Conservation (phyloP, 495 filamentous ascomycete genomes). For the Penicillium nucicola region DNA sequence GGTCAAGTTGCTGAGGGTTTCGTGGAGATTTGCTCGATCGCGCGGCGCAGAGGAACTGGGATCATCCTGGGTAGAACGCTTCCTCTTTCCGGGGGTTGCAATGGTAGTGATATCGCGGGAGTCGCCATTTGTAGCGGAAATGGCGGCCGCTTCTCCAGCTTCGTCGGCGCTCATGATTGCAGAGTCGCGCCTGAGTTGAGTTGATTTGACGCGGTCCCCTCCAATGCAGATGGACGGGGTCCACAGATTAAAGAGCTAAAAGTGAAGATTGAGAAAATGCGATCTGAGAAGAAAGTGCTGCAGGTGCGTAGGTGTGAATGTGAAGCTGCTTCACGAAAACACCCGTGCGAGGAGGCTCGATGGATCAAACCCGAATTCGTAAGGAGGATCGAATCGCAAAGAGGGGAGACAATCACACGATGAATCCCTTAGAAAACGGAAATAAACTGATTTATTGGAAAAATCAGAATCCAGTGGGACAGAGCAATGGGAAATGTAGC, state of each 20-base stretch:
- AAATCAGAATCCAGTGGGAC: not conserved
- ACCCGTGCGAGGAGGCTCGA: slow-evolving; percentile 19
- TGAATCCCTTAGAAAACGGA: not conserved
- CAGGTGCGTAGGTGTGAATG: slow-evolving; percentile 6
- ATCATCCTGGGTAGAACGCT: slow-evolving; percentile 44
- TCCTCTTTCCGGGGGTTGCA: slow-evolving; percentile 45
- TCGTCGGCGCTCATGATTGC: slow-evolving; percentile 46
- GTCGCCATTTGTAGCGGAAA: slow-evolving; percentile 40
- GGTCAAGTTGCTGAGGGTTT: slow-evolving; percentile 39
- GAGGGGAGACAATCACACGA: slow-evolving; percentile 12
- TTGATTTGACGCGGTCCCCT: slow-evolving; percentile 26
- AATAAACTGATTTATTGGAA: not conserved
- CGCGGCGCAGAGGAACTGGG: slow-evolving; percentile 23
- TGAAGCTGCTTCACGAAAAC: slow-evolving; percentile 8
- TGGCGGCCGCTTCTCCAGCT: slow-evolving; percentile 29
- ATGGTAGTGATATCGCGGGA: slow-evolving; percentile 31
- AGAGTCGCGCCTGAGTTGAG: slow-evolving; percentile 27
- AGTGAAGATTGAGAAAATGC: slow-evolving; percentile 7
- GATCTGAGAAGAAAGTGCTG: not conserved
- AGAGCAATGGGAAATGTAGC: not conserved
- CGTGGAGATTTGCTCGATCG: slow-evolving; percentile 36
- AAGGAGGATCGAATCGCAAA: slow-evolving; percentile 32
- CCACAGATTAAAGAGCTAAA: slow-evolving; percentile 7
- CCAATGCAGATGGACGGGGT: slow-evolving; percentile 5
- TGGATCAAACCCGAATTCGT: slow-evolving; percentile 20